phyloP scores from a whole-genome alignment of 768 basidiomycete genomes.

The Leccinellum luteum region DNA sequence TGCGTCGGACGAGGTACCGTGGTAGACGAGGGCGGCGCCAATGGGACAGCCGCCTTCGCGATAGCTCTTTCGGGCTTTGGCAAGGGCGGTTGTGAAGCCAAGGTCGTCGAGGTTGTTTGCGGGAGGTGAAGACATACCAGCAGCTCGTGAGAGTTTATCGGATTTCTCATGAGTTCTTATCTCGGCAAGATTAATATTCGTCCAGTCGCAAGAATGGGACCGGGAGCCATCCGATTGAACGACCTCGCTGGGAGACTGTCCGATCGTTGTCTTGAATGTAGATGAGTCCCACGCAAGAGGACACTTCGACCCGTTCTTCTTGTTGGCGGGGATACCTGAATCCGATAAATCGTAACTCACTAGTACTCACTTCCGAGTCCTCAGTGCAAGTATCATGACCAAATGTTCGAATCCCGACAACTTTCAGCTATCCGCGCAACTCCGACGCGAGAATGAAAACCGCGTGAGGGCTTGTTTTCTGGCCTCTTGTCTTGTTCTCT shows the following conservation, averaged over 20 bases:
- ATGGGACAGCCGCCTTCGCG: conserved; percentile 60
- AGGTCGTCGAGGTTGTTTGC: conserved; percentile 23
- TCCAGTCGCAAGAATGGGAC: background rate
- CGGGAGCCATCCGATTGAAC: background rate
- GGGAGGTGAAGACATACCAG: background rate
- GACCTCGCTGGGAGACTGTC: background rate
- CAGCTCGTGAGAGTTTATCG: background rate
- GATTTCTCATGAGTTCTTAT: background rate
- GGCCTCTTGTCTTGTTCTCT: background rate
- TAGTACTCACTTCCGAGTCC: too few relatives aligned
- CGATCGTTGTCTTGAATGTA: background rate
- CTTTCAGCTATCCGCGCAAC: background rate
- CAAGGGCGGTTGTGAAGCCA: conserved; percentile 33
- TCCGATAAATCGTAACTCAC: background rate
- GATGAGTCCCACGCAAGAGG: background rate
- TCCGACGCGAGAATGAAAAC: conserved; percentile 16
- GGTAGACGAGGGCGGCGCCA: conserved; percentile 46
- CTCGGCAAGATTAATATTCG: background rate
- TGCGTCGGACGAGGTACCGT: conserved; percentile 8
- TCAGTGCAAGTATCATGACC: too few relatives aligned
- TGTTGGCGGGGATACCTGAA: background rate
- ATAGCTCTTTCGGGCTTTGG: conserved; percentile 46
- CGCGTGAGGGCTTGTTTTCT: background rate
- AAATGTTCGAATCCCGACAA: too few relatives aligned
- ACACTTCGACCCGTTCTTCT: background rate